These are phyloP conservation scores for Phytomonas sp. DNA, from an alignment of 208 protist species.

Conservation along the genomic window DNA sequence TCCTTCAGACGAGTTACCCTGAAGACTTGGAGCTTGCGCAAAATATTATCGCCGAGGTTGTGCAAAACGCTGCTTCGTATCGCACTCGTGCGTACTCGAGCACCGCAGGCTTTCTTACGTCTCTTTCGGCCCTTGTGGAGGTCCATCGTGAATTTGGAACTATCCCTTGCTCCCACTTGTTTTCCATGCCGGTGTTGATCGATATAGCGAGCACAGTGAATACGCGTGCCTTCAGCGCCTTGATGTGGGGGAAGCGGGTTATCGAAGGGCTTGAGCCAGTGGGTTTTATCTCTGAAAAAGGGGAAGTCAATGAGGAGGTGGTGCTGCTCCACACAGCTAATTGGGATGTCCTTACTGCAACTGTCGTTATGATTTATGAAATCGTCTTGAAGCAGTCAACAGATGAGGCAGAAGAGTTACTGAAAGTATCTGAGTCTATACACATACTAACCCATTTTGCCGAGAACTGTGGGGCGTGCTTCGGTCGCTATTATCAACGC, in stretches of 20 bases:
- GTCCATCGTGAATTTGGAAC: slow-evolving; percentile 48
- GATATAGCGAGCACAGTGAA: slow-evolving; percentile 1
- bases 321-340: slow-evolving; percentile 22
- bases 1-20: slow-evolving; percentile 19
- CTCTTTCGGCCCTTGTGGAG: slow-evolving; percentile 49
- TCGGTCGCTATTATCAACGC: not conserved
- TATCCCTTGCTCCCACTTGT: slow-evolving; percentile 18
- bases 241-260: slow-evolving; percentile 4
- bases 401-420: not conserved
- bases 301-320: slow-evolving; percentile 12
- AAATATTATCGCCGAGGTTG: slow-evolving; percentile 19
- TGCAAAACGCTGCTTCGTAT: slow-evolving; percentile 30
- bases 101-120: slow-evolving; percentile 17
- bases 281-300: not conserved
- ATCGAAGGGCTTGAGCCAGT: not conserved
- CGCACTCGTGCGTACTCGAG: slow-evolving; percentile 38
- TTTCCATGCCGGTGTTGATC: slow-evolving; percentile 2
- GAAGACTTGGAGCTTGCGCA: slow-evolving; percentile 18
- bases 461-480: not conserved
- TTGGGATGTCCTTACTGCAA: slow-evolving; percentile 49
- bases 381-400: not conserved
- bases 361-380: slow-evolving; percentile 17
- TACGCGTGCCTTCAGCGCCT: slow-evolving; percentile 14
- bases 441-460: not conserved
- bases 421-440: not conserved